Evolutionary conservation across 306 rosid species (phyloP), one percentile per base, ranked within the genome.

Genomic region (Datisca glomerata): DNA sequence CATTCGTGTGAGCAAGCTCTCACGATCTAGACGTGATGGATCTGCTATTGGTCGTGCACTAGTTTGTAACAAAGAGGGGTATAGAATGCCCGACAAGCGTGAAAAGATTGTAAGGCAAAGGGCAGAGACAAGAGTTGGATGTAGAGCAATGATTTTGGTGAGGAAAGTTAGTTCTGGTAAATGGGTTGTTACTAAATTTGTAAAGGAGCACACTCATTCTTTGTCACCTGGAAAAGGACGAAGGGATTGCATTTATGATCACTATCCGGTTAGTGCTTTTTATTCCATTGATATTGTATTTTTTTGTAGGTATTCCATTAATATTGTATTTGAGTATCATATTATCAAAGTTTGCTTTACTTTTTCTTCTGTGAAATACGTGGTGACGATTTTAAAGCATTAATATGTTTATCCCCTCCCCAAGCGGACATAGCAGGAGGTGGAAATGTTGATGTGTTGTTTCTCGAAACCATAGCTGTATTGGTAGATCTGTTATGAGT

Each of bases 1-100:
- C 24, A 75, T 84, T 50, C 98, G 98, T 32, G 98, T 84, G 19
- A 89, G 98, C 77, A 89, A 84, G 52, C 93, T 89, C 53, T 84
- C 98, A 0, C 73, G 98, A 22, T 89, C 98, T 12, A 77, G 98
- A 77, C 86, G 91, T 1, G 98, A 89, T 47, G 94, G 94, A 45
- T 36, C 95, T 56, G 81, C 85, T 43, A 89, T 84, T 66, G 98
- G 95, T 9, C 93, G 98, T 32, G 83, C 93, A 33, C 84, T 89
- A 43, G 98, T 84, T 45, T 89, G 98, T 72, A 89, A 89, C 57
- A 89, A 89, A 67, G 98, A 89, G 72, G 98, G 98, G 43, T 89
- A 60, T 56, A 74, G 95, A 58, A 84, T 84, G 93, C 86, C 95
- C 12, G 97, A 84, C 64, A 80, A 73, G 68, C 97, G 97, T 11